phyloP scores from a whole-genome alignment of 2,329 filamentous ascomycete genomes.

The Leptographium procerum region DNA sequence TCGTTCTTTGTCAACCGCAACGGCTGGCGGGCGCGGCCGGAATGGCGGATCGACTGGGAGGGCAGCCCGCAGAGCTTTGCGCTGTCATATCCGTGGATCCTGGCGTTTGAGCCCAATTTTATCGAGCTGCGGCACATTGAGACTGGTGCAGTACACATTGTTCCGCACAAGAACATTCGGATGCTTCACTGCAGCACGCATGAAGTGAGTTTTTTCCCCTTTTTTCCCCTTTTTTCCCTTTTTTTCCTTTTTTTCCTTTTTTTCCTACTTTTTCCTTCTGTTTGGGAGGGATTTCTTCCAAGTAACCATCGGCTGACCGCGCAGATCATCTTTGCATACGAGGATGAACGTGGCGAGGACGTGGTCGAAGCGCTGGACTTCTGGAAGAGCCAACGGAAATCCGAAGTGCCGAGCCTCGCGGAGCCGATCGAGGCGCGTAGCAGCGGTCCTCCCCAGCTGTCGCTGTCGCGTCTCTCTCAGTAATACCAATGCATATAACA shows the following conservation, averaged over 20 bases:
- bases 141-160: slow-evolving; percentile 86
- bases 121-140: slow-evolving; percentile 95
- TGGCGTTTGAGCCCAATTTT: slow-evolving; percentile 95
- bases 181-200: slow-evolving; percentile 96
- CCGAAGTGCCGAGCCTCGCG: slow-evolving; percentile 9
- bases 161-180: slow-evolving; percentile 90
- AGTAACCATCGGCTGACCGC: slow-evolving; percentile 17
- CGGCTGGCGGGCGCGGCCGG: slow-evolving; percentile 87
- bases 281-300: too few relatives aligned
- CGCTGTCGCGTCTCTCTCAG: slow-evolving; percentile 7
- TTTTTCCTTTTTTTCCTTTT: slow-evolving; percentile 16
- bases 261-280: neutral
- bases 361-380: slow-evolving; percentile 93
- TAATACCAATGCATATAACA: neutral
- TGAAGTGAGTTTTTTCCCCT: slow-evolving; percentile 54
- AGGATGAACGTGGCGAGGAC: slow-evolving; percentile 89
- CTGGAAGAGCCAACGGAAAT: slow-evolving; percentile 61
- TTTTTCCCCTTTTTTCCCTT: slow-evolving; percentile 16
- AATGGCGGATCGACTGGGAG: slow-evolving; percentile 98
- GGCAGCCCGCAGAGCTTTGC: slow-evolving; percentile 86
- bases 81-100: slow-evolving; percentile 89
- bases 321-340: slow-evolving; percentile 94
- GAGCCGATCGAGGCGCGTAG: neutral
- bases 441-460: neutral
- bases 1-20: slow-evolving; percentile 99